Conservation (phyloP, 345 rosid species). For the Ceriops tagal region DNA sequence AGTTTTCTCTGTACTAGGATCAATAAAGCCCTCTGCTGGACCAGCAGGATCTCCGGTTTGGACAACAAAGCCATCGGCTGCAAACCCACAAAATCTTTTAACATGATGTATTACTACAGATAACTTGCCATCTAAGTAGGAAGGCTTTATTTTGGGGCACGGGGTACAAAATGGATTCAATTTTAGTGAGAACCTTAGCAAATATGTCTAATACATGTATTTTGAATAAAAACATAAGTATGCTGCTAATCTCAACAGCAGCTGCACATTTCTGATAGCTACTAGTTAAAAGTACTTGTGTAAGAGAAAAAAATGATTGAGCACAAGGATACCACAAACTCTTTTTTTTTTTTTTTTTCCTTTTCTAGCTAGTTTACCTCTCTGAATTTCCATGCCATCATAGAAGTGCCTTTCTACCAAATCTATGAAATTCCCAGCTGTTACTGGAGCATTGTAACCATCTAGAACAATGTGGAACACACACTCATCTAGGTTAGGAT, state of each 20-base stretch:
- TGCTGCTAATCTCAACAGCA: neutral
- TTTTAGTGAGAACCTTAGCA: neutral
- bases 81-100: constrained; percentile 9
- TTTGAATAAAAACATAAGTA: no score
- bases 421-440: constrained; percentile 92
- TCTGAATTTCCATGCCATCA: constrained; percentile 97
- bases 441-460: constrained; percentile 95
- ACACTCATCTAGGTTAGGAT: constrained; percentile 77
- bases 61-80: constrained; percentile 99
- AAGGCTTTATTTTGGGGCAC: neutral
- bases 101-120: neutral
- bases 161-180: neutral
- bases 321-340: constrained; percentile 1
- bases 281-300: neutral
- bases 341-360: no score
- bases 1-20: constrained; percentile 88
- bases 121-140: neutral
- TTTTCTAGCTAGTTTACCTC: constrained; percentile 47
- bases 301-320: neutral
- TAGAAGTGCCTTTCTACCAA: constrained; percentile 90
- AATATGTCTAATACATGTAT: no score
- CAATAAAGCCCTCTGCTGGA: constrained; percentile 92
- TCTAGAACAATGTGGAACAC: constrained; percentile 88
- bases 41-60: constrained; percentile 99
- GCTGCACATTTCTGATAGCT: neutral